These are phyloP conservation scores for Liquidambar formosana DNA, from an alignment of 164 flowering plant genomes.

Conservation along the genomic window DNA sequence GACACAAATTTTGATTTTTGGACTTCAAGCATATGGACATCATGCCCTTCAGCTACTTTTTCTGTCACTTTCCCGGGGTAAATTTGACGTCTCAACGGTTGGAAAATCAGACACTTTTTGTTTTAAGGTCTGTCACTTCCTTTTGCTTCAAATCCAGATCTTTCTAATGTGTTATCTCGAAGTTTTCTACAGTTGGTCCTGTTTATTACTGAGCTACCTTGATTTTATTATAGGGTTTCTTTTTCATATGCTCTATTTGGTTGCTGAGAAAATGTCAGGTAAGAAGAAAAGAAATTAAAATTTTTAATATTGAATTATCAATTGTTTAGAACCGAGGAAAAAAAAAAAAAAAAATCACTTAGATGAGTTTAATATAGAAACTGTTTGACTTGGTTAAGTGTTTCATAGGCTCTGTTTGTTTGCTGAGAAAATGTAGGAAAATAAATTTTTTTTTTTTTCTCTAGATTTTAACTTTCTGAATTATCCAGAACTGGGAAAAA, in stretches of 20 bases:
- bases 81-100: not conserved
- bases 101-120: not conserved
- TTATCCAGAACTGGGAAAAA: no score
- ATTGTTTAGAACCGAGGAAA: not conserved
- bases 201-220: no score
- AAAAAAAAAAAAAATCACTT: not conserved
- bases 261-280: not conserved
- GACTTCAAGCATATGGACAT: no score
- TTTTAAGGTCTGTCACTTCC: conserved; percentile 10
- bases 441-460: no score
- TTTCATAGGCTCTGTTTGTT: no score
- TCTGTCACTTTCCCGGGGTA: conserved; percentile 17
- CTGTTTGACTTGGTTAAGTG: not conserved
- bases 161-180: not conserved
- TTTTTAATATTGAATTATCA: not conserved
- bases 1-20: no score
- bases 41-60: not conserved
- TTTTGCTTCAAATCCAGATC: conserved; percentile 6
- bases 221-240: not conserved
- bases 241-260: not conserved
- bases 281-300: not conserved
- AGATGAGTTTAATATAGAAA: not conserved
- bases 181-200: no score
- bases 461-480: no score
- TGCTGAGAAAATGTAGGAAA: no score